Evolutionary conservation across 164 flowering plant genomes (phyloP).

Genomic region (Aristolochia californica): DNA sequence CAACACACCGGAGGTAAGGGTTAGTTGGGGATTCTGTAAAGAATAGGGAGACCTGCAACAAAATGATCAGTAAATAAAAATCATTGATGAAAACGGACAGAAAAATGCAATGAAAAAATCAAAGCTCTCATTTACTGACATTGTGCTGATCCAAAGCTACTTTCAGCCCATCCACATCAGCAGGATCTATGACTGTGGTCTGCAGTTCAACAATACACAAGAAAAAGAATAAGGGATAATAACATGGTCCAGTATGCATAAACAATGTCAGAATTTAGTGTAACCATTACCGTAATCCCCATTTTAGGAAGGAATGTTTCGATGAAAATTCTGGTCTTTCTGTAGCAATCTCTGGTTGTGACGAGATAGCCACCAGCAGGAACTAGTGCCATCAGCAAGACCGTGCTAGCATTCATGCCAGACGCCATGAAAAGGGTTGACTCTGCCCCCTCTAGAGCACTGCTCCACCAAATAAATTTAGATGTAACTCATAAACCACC

Average conservation of each 20-base stretch:
- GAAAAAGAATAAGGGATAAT: no score
- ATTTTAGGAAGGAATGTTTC: slow-evolving; percentile 79
- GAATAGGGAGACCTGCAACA: slow-evolving; percentile 76
- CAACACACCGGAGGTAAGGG: slow-evolving; percentile 91
- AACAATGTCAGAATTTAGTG: background rate
- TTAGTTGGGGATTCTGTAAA: slow-evolving; percentile 98
- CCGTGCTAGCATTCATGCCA: slow-evolving; percentile 90
- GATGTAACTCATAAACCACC: background rate
- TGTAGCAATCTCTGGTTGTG: slow-evolving; percentile 92
- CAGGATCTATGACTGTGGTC: slow-evolving; percentile 92
- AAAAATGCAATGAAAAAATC: background rate
- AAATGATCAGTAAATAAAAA: slow-evolving; percentile 1
- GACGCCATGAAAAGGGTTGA: slow-evolving; percentile 82
- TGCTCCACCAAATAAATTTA: slow-evolving; percentile 14
- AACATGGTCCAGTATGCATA: no score
- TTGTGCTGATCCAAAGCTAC: slow-evolving; percentile 58
- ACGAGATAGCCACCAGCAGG: slow-evolving; percentile 92
- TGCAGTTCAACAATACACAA: slow-evolving; percentile 23
- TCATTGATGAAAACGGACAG: background rate
- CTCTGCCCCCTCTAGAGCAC: slow-evolving; percentile 97
- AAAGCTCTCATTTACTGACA: slow-evolving; percentile 31
- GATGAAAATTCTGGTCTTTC: slow-evolving; percentile 83
- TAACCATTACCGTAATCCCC: slow-evolving; percentile 58
- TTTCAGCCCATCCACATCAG: slow-evolving; percentile 62
- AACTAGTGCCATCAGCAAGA: slow-evolving; percentile 80